Evolutionary conservation across 805 yeast species (phyloP), one percentile per base, ranked within the genome.

Genomic region (Cyberlindnera euphorbiiphila): DNA sequence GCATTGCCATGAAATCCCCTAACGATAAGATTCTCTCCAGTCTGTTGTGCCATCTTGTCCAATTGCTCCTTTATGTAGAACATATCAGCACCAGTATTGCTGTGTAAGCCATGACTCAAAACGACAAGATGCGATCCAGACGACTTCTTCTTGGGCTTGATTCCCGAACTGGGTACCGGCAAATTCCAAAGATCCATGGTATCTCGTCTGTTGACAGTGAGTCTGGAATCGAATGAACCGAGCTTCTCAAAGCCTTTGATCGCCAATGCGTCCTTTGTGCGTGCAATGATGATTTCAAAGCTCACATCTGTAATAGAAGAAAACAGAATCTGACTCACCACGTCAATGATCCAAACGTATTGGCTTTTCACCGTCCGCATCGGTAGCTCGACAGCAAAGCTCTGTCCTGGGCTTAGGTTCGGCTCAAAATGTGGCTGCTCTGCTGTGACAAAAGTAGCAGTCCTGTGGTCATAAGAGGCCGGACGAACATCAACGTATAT

Each of bases 381-480:
- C 6, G 85, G 71, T 22, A 85, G 53, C 46, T 81, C 84, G 3
- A 76, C 74, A 19, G 63, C 61, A 37, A 80, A 69, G 11, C 74
- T 63, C 52, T 81, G 87, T 6, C 84, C 85, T 1, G 94, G 82
- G 29, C 72, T 71, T 22, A 85, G 50, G 53, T 79, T 85, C 0
- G 91, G 81, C 50, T 83, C 87, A 54, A 71, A 85, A 19, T 64
- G 63, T 0, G 95, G 95, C 49, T 81, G 88, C 53, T 85, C 89
- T 0, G 85, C 86, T 3, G 89, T 78, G 11, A 82, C 69, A 50
- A 80, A 80, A 15, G 70, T 69, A 14, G 60, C 49, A 38, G 69
- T 61, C 4, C 71, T 60, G 41, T 71, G 77, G 32, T 73, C 68
- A 50, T 71, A 85, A 7, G 74, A 80, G 3, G 57, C 67, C 0